Evolutionary conservation across 768 basidiomycete genomes (phyloP).

Genomic region (Pleurotus citrinopileatus): DNA sequence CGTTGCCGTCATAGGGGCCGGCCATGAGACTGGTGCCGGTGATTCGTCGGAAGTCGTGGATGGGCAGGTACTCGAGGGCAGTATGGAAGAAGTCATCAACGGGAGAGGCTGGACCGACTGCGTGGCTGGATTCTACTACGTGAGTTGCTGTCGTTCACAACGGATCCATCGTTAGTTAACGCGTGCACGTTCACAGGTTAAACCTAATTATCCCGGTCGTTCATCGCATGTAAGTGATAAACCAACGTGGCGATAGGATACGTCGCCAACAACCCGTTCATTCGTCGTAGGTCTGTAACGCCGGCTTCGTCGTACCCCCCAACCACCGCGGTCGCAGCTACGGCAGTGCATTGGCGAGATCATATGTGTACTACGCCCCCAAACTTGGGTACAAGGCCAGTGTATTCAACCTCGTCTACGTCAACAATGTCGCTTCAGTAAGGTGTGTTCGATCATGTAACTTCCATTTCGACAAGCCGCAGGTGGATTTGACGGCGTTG

Average conservation of each 20-base stretch:
- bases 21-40: conserved; percentile 14
- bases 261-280: not conserved
- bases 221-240: conserved; percentile 76
- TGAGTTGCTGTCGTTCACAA: conserved; percentile 28
- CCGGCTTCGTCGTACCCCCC: conserved; percentile 79
- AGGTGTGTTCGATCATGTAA: conserved; percentile 36
- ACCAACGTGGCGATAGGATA: not conserved
- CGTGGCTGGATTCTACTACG: conserved; percentile 79
- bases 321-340: conserved; percentile 60
- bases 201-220: conserved; percentile 88
- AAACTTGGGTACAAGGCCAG: conserved; percentile 72
- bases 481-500: conserved; percentile 7
- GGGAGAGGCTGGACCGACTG: conserved; percentile 64
- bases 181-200: conserved; percentile 44
- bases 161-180: not conserved
- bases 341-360: conserved; percentile 70
- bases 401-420: conserved; percentile 91
- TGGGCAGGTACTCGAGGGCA: conserved; percentile 20
- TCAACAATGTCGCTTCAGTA: conserved; percentile 75
- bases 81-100: conserved; percentile 41
- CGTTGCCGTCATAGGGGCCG: conserved; percentile 48
- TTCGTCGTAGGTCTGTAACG: conserved; percentile 73
- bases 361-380: conserved; percentile 81
- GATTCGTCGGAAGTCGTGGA: conserved; percentile 18
- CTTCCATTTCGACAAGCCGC: not conserved